Evolutionary conservation across 2,329 filamentous ascomycete genomes (phyloP), one percentile per base, ranked within the genome.

Genomic region (Lasiodiplodia gonubiensis): DNA sequence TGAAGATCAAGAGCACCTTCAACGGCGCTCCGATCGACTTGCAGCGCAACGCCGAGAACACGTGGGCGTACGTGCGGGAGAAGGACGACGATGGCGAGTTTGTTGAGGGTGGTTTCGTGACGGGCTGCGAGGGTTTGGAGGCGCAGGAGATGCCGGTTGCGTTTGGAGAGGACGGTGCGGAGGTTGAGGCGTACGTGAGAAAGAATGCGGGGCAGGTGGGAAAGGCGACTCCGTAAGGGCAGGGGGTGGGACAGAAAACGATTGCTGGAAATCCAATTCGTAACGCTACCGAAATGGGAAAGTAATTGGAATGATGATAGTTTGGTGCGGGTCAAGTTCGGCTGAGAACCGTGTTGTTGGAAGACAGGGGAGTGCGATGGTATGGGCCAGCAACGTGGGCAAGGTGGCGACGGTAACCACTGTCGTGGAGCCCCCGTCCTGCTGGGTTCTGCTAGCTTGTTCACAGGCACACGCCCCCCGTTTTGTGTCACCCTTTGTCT

Each of bases 151-250:
- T 52, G 61, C 61, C 61, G 61, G 49, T 53, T 14, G 37, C 23
- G 49, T 64, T 64, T 23, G 42, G 42, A 3, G 25, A 2, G 23
- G 51, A 46, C 2, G 35, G 11, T 1, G 30, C 23, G 3, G 61
- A 53, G 23, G 61, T 64, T 2, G 49, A n/a, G 21, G 61, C 21
- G 49, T 64, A 64, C 10, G 61, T 64, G 23, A 21, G 51, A 21
- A 42, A 23, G 61, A 64, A 54, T 33, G 61, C 61, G 49, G 61
- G 61, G 23, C 49, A 54, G 49, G 61, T 53, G 35, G 61, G 59
- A 8, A 35, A 42, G 42, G 18, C 42, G 18, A 42, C 23, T 27
- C n/a, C 46, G 25, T 63, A 23, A 52, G 37, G 21, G 12, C 23
- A 30, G 18, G 51, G 52, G 52, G 21, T 39, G 54, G 35, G 7